Base-by-base conservation (phyloP, 345 rosid species). In the Syzygium grande region DNA sequence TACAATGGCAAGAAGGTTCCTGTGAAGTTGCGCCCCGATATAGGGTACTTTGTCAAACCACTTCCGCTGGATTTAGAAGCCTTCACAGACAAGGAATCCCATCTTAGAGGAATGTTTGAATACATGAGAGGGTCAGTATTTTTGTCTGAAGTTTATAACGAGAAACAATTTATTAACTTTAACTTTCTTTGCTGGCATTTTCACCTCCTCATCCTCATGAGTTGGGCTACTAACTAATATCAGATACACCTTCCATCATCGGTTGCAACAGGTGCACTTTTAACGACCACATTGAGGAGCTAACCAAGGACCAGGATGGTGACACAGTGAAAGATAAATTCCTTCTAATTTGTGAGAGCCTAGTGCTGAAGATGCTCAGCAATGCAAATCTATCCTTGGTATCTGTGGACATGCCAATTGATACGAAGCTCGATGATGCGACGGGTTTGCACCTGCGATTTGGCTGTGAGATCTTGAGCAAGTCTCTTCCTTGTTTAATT, bases 11-110 rank as follows among this genome's bases (percentile, higher is more conserved):
- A 92, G 92, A 94, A 90, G 89, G 89, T 93, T 89, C 94, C 95
- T 22, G 95, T 95, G 89, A 96, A 96, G 94, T 90, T 96, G 92
- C 92, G 96, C 86, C 99, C 99, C 85, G 98, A 98, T 90, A 95
- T 98, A 73, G 99, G 99, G 68, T 98, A 95, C 92, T 96, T 98
- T 92, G 95, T 98, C 87, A 98, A 93, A 89, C 99, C 99, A 73
- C 93, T 92, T 85, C 93, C 94, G 4, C 90, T 96, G 95, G 93
- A 92, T 88, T 65, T 90, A 87, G 94, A 93, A 86, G 90, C 91
- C 86, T 95, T 95, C 91, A 77, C 80, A 86, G 91, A 92, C 83
- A 92, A 88, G 83, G 96, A 95, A 92, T 94, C 97, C 38, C 95
- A 65, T 84, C 96, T 98, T 84, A 97, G 93, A 41, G 98, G 99